Conservation (phyloP, 2,329 filamentous ascomycete genomes). For the Bipolaris oryzae region DNA sequence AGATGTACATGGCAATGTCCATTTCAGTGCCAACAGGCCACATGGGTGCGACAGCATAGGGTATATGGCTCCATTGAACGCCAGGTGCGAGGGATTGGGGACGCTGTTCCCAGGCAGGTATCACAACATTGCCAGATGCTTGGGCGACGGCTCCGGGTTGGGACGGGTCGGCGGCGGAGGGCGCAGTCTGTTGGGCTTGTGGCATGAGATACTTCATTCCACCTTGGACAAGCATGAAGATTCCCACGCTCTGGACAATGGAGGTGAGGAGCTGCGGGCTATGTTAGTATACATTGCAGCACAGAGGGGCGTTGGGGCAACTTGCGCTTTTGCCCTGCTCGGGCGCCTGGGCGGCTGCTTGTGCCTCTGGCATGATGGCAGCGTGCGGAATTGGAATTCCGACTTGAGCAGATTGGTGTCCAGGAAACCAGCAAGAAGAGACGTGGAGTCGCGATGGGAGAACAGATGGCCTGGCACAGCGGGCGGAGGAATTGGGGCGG, state of each 20-base stretch:
- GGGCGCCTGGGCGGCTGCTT: constrained; percentile 19
- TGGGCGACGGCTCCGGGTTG: constrained; percentile 24
- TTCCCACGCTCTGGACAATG: constrained; percentile 61
- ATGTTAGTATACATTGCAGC: constrained; percentile 21
- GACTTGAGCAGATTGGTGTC: constrained; percentile 12
- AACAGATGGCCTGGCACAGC: constrained; percentile 6
- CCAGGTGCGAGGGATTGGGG: constrained; percentile 54
- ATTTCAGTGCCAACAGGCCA: constrained; percentile 81
- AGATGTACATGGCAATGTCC: constrained; percentile 85
- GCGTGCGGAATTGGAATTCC: constrained; percentile 18
- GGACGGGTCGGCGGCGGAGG: constrained; percentile 25
- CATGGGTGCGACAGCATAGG: constrained; percentile 78
- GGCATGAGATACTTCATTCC: constrained; percentile 62
- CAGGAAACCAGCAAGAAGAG: neutral
- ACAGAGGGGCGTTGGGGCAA: constrained; percentile 6
- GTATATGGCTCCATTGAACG: constrained; percentile 68
- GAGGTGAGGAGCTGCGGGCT: constrained; percentile 43
- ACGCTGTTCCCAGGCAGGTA: constrained; percentile 46
- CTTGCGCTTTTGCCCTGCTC: constrained; percentile 36
- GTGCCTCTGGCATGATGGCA: constrained; percentile 41
- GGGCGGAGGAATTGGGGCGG: constrained; percentile 13
- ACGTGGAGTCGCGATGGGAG: constrained; percentile 9
- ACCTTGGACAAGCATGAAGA: constrained; percentile 66
- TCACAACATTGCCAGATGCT: constrained; percentile 36
- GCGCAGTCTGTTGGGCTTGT: constrained; percentile 16